phyloP scores from a whole-genome alignment of 2,329 filamentous ascomycete species.

The Paecilomyces variotii region DNA sequence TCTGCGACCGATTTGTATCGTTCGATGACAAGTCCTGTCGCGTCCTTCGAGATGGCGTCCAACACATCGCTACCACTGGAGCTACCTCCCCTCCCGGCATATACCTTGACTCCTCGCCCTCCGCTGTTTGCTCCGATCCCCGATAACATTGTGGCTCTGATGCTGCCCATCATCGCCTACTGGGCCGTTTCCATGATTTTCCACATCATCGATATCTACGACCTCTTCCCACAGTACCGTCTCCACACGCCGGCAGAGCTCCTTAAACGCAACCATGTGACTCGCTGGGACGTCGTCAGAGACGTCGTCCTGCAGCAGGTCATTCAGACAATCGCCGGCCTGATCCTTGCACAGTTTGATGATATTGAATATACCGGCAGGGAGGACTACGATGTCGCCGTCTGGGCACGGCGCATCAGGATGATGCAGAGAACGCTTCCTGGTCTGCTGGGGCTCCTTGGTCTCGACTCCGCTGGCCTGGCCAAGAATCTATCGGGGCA shows the following conservation, averaged over 20 bases:
- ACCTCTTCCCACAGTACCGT: conserved; percentile 83
- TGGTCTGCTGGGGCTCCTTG: conserved; percentile 58
- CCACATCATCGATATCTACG: conserved; percentile 76
- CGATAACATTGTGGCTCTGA: conserved; percentile 69
- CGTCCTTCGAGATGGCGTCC: conserved; percentile 19
- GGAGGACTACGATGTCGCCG: conserved; percentile 77
- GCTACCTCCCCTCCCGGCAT: conserved; percentile 79
- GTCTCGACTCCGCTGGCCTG: conserved; percentile 66
- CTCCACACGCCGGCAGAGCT: conserved; percentile 93
- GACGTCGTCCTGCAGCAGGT: conserved; percentile 90
- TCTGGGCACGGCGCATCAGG: conserved; percentile 80
- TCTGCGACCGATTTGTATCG: not conserved
- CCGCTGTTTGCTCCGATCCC: conserved; percentile 70
- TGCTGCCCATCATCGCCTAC: conserved; percentile 75
- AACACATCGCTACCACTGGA: conserved; percentile 37
- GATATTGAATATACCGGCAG: conserved; percentile 65
- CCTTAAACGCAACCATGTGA: conserved; percentile 74
- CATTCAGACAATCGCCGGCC: conserved; percentile 70
- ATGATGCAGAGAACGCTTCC: conserved; percentile 73
- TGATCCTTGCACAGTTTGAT: conserved; percentile 63
- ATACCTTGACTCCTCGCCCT: conserved; percentile 61
- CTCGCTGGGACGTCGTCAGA: conserved; percentile 74
- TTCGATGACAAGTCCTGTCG: not conserved
- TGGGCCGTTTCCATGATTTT: conserved; percentile 82
- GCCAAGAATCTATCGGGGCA: conserved; percentile 69